Conservation (phyloP, 257 asterid species). For the Gentiana macrophylla region DNA sequence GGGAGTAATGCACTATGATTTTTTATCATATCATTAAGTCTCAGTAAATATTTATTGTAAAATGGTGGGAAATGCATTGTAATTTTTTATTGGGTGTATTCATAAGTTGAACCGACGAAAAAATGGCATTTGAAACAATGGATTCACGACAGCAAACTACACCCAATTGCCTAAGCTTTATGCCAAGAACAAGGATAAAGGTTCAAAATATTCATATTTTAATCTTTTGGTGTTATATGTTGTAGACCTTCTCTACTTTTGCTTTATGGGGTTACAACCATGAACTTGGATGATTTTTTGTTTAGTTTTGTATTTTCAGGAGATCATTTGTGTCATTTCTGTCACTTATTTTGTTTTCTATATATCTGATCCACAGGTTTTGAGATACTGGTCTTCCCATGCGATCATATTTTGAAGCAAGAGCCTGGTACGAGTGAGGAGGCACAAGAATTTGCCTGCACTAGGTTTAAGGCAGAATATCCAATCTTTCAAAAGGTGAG, state of each 20-base stretch:
- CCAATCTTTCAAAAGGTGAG: constrained; percentile 79
- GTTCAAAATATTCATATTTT: constrained; percentile 19
- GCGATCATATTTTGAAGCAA: constrained; percentile 81
- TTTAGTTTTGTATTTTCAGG: not conserved
- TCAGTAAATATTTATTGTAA: too few species aligned
- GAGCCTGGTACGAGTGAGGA: constrained; percentile 82
- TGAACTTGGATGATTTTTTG: not conserved
- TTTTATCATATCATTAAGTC: too few species aligned
- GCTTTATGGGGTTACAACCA: not conserved
- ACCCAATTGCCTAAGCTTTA: constrained; percentile 62
- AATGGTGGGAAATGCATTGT: too few species aligned
- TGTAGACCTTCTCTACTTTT: not conserved
- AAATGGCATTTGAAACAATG: constrained; percentile 34
- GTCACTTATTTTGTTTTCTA: not conserved
- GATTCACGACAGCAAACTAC: constrained; percentile 62
- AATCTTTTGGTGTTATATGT: not conserved
- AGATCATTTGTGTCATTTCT: not conserved
- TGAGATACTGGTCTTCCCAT: constrained; percentile 83
- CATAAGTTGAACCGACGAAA: too few species aligned
- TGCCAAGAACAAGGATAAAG: constrained; percentile 52
- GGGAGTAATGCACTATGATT: too few species aligned
- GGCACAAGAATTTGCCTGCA: constrained; percentile 73
- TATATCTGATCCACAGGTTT: constrained; percentile 35
- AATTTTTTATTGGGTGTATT: too few species aligned
- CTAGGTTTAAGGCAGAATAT: constrained; percentile 73